These are phyloP conservation scores for Globisporangium radiosum DNA, from an alignment of 352 stramenopile species.

Conservation along the genomic window DNA sequence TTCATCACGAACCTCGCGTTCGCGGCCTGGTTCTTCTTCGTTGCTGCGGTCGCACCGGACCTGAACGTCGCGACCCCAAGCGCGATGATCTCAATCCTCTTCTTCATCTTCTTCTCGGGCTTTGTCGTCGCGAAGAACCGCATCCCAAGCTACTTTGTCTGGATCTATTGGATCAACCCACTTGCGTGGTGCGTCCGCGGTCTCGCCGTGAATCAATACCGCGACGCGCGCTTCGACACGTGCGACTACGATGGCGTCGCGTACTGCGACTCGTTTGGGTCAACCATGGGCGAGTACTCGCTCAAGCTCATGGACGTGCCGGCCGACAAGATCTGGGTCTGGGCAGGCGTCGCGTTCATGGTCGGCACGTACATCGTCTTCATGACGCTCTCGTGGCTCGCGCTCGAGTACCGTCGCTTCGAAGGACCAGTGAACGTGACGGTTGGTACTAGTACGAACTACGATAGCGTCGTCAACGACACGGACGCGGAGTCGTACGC, in stretches of 20 bases:
- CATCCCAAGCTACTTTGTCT: slow-evolving; percentile 16
- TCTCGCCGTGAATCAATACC: slow-evolving; percentile 40
- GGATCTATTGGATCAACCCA: slow-evolving; percentile 56
- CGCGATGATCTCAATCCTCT: slow-evolving; percentile 14
- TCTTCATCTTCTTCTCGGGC: slow-evolving; percentile 43
- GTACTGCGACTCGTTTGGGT: slow-evolving; percentile 30
- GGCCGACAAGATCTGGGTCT: slow-evolving; percentile 30
- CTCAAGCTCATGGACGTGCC: slow-evolving; percentile 33
- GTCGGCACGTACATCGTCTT: neutral
- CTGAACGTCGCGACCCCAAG: slow-evolving; percentile 31
- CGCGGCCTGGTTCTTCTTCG: slow-evolving; percentile 26
- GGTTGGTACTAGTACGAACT: too few species aligned
- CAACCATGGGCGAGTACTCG: slow-evolving; percentile 25
- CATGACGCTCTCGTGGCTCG: neutral
- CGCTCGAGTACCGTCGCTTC: neutral
- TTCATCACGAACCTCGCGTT: slow-evolving; percentile 14
- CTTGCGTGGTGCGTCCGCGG: slow-evolving; percentile 36
- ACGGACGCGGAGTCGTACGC: neutral
- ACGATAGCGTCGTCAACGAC: too few species aligned
- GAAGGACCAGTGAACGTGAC: neutral
- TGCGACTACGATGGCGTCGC: slow-evolving; percentile 32
- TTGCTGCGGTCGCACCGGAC: slow-evolving; percentile 22
- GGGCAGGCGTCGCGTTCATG: slow-evolving; percentile 26
- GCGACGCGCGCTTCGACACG: slow-evolving; percentile 20
- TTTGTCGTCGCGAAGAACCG: slow-evolving; percentile 34